phyloP scores from a whole-genome alignment of 768 basidiomycete genomes.

The Leccinum barrowsii region DNA sequence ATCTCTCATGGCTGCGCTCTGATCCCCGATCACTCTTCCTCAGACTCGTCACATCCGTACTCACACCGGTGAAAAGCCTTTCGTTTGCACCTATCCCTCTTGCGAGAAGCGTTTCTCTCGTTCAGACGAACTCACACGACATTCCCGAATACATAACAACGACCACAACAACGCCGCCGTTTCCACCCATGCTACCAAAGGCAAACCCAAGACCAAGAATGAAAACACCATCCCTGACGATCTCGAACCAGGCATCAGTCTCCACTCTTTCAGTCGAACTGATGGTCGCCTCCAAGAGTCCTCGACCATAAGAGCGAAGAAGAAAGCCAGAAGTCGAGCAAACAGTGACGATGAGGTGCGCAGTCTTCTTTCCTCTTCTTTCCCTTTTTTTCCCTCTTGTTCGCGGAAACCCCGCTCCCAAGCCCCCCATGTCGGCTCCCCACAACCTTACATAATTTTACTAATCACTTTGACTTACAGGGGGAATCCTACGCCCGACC shows the following conservation, averaged over 20 bases:
- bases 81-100: slow-evolving; percentile 84
- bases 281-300: slow-evolving; percentile 24
- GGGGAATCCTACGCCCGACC: slow-evolving; percentile 58
- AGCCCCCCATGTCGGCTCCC: slow-evolving; percentile 21
- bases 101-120: slow-evolving; percentile 98
- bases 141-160: slow-evolving; percentile 87
- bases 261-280: slow-evolving; percentile 22
- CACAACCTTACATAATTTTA: slow-evolving; percentile 25
- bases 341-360: slow-evolving; percentile 84
- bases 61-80: slow-evolving; percentile 98
- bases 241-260: slow-evolving; percentile 23
- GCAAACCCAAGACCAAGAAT: slow-evolving; percentile 29
- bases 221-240: slow-evolving; percentile 26
- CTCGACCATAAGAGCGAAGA: slow-evolving; percentile 48
- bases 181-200: slow-evolving; percentile 23
- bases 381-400: not conserved
- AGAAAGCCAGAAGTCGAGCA: slow-evolving; percentile 75
- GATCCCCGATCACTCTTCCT: slow-evolving; percentile 12
- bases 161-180: slow-evolving; percentile 36
- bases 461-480: slow-evolving; percentile 31
- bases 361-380: slow-evolving; percentile 5
- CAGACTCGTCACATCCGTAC: slow-evolving; percentile 98
- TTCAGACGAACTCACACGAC: slow-evolving; percentile 97
- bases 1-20: slow-evolving; percentile 9
- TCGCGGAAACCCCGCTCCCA: slow-evolving; percentile 1